Conservation (phyloP, 2,329 filamentous ascomycete genomes). For the Beauveria scarabaeidicola region DNA sequence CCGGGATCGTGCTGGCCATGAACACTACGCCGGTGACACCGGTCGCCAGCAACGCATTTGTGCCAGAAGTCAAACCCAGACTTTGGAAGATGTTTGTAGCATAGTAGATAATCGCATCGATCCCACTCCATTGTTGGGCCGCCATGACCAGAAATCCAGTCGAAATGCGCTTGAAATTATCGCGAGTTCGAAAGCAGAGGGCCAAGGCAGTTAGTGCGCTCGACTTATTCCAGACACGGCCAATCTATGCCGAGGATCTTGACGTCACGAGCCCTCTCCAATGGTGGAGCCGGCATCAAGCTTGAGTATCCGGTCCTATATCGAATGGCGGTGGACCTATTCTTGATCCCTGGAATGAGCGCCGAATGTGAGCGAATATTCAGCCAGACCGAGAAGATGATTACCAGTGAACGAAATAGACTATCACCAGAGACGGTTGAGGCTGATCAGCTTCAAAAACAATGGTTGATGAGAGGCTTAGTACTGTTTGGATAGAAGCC, state of each 20-base stretch:
- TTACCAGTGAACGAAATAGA: not conserved
- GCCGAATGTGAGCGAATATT: conserved; percentile 18
- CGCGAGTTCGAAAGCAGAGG: conserved; percentile 28
- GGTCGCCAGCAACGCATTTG: conserved; percentile 54
- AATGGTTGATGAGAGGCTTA: not conserved
- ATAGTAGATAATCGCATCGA: conserved; percentile 37
- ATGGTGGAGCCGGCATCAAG: not conserved
- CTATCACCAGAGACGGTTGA: not conserved
- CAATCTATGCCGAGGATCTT: not conserved
- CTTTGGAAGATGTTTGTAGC: conserved; percentile 52
- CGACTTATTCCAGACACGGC: not conserved
- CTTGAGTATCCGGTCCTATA: not conserved
- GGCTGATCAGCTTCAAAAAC: not conserved
- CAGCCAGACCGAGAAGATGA: not conserved
- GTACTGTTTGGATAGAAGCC: too few relatives aligned
- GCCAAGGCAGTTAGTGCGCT: too few relatives aligned
- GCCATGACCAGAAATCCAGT: conserved; percentile 57
- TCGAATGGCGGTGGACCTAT: not conserved
- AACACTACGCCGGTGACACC: conserved; percentile 65
- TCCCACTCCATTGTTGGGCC: conserved; percentile 39
- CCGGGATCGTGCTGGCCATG: conserved; percentile 35
- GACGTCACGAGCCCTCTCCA: not conserved
- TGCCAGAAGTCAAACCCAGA: conserved; percentile 53
- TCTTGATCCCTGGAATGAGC: conserved; percentile 27
- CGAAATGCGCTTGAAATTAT: conserved; percentile 53